phyloP scores from a whole-genome alignment of 495 filamentous ascomycete genomes.

The Neurospora sublineolata region DNA sequence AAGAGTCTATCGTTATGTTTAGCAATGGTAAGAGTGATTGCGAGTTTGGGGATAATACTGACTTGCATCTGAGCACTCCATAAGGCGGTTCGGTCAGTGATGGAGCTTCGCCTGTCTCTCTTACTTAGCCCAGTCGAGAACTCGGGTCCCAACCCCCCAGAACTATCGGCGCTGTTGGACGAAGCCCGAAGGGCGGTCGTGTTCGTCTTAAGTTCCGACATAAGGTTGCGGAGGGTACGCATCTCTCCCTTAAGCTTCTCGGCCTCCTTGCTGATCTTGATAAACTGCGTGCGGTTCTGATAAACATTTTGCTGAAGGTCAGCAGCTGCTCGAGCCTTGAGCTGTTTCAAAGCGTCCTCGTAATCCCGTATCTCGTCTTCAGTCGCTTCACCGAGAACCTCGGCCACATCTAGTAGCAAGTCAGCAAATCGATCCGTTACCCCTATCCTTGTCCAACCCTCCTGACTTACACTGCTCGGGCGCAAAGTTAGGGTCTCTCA shows the following conservation, averaged over 20 bases:
- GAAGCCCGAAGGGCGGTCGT: conserved; percentile 66
- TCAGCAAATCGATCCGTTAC: background rate
- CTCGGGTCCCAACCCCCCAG: conserved; percentile 17
- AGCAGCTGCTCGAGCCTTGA: conserved; percentile 71
- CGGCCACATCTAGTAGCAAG: conserved; percentile 46
- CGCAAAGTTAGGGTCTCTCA: conserved; percentile 70
- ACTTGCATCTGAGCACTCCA: conserved; percentile 77
- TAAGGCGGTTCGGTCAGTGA: conserved; percentile 89
- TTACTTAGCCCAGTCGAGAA: conserved; percentile 45
- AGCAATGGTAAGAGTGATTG: background rate
- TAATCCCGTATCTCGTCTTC: conserved; percentile 86
- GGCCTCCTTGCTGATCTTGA: conserved; percentile 97
- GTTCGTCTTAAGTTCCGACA: conserved; percentile 70
- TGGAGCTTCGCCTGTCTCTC: conserved; percentile 61
- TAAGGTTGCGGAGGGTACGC: conserved; percentile 74
- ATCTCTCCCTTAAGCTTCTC: conserved; percentile 96
- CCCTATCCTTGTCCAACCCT: background rate
- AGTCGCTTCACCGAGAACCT: conserved; percentile 77
- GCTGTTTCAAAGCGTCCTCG: conserved; percentile 60
- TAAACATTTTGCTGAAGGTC: conserved; percentile 95
- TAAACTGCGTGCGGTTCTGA: conserved; percentile 96
- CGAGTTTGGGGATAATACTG: background rate
- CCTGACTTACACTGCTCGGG: conserved; percentile 46
- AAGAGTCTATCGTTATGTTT: conserved; percentile 34
- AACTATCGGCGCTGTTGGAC: conserved; percentile 28